phyloP scores from a whole-genome alignment of 164 flowering plant genomes.

The Warburgia ugandensis region DNA sequence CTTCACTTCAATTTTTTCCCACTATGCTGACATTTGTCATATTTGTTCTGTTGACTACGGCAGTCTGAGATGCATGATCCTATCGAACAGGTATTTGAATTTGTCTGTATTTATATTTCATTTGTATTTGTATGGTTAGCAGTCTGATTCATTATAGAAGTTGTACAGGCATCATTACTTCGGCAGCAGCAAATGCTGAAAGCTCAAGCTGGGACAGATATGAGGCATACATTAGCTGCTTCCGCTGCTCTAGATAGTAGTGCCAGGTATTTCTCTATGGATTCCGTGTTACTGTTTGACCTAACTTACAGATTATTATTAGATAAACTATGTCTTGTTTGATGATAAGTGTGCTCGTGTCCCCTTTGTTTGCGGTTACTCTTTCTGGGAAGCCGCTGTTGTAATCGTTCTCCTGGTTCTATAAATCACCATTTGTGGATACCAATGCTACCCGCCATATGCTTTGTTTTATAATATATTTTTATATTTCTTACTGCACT shows the following conservation, averaged over 20 bases:
- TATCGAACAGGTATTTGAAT: conserved; percentile 50
- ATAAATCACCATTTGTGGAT: neutral
- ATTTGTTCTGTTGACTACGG: conserved; percentile 6
- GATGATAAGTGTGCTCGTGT: neutral
- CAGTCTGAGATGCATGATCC: conserved; percentile 65
- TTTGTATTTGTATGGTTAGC: neutral
- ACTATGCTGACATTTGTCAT: neutral
- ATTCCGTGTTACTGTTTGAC: neutral
- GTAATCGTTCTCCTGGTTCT: neutral
- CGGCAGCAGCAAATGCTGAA: conserved; percentile 78
- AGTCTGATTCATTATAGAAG: neutral
- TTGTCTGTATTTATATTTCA: neutral
- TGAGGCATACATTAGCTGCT: conserved; percentile 7
- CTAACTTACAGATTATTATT: too few relatives aligned
- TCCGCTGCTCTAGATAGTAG: conserved; percentile 56
- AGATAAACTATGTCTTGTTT: too few relatives aligned
- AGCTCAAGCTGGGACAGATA: conserved; percentile 34
- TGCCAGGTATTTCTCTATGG: conserved; percentile 51
- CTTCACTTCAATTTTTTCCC: neutral
- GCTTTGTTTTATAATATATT: conserved; percentile 23
- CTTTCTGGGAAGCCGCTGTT: neutral
- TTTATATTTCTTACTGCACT: conserved; percentile 39
- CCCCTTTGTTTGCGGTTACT: too few relatives aligned
- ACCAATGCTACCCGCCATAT: conserved; percentile 14
- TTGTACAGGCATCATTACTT: conserved; percentile 35